These are phyloP conservation scores for Chrysanthemum makinoi DNA, from an alignment of 129 eudicot species.

Conservation along the genomic window DNA sequence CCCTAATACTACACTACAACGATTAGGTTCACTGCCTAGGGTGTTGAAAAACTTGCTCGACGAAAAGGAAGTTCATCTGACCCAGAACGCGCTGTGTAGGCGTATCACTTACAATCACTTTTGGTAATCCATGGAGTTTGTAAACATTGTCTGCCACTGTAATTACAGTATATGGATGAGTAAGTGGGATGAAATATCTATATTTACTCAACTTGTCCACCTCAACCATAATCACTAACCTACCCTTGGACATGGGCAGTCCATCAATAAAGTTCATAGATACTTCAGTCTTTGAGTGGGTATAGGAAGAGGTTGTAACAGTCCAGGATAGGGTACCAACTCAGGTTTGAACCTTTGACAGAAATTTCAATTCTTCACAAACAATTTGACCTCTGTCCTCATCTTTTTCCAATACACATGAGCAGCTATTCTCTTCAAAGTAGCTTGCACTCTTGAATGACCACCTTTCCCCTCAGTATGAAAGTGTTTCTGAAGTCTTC, in stretches of 20 bases:
- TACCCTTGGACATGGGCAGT: background rate
- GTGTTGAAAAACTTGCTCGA: too few relatives aligned
- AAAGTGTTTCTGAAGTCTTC: background rate
- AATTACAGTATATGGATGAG: too few relatives aligned
- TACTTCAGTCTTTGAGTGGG: background rate
- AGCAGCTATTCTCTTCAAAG: background rate
- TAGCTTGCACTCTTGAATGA: background rate
- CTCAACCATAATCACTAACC: background rate
- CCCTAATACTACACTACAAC: too few relatives aligned
- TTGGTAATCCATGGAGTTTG: too few relatives aligned
- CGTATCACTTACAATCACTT: too few relatives aligned
- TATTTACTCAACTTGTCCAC: too few relatives aligned
- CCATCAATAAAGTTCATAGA: background rate
- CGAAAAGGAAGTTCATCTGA: too few relatives aligned
- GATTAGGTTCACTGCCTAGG: too few relatives aligned
- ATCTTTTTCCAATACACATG: background rate
- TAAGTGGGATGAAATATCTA: too few relatives aligned
- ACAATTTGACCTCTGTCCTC: background rate
- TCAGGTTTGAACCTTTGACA: too few relatives aligned
- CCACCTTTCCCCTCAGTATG: background rate
- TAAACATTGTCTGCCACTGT: background rate
- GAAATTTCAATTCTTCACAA: background rate
- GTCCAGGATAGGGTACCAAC: background rate
- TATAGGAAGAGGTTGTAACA: background rate
- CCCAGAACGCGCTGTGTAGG: too few relatives aligned